Percentiles rank a stretch among this genome's conserved stretches.
Evolutionary conservation across 2,329 filamentous ascomycete genomes (phyloP).

Genomic region (Colletotrichum lupini): DNA sequence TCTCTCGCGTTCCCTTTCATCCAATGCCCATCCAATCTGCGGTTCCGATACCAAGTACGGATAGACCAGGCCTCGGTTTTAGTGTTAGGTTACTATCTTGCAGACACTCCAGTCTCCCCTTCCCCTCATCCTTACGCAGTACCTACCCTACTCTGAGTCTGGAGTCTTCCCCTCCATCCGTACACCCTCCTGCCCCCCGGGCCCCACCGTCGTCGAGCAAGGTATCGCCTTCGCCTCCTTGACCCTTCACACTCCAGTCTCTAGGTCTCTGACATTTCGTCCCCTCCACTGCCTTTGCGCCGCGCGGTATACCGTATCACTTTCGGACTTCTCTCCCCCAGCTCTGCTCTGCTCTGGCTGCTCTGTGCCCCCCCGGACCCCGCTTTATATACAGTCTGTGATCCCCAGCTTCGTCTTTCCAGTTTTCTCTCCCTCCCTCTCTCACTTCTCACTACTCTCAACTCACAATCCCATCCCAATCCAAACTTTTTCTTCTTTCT

Average conservation of each 20-base stretch:
- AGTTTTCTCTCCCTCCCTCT: background rate
- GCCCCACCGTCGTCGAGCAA: background rate
- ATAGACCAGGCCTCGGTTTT: constrained; percentile 14
- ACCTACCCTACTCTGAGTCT: background rate
- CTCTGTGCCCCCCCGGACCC: constrained; percentile 26
- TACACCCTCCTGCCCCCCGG: background rate
- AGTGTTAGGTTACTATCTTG: too few relatives aligned
- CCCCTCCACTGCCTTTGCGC: constrained; percentile 22
- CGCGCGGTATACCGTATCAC: background rate
- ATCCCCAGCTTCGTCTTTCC: constrained; percentile 8
- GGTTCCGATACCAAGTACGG: background rate
- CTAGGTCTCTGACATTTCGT: constrained; percentile 22
- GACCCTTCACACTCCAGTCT: too few relatives aligned
- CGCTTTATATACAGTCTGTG: constrained; percentile 36
- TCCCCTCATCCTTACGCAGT: too few relatives aligned
- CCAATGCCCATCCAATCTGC: background rate
- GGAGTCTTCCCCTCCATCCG: constrained; percentile 10
- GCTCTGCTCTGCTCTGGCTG: background rate
- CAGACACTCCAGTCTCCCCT: background rate
- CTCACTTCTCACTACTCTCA: constrained; percentile 17
- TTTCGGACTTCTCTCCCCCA: constrained; percentile 21
- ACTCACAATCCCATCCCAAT: background rate
- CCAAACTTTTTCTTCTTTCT: constrained; percentile 5
- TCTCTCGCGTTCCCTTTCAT: background rate
- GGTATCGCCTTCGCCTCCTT: background rate